Evolutionary conservation across 176 grass and related monocot species (phyloP).

Genomic region (Saccharum officinarum): DNA sequence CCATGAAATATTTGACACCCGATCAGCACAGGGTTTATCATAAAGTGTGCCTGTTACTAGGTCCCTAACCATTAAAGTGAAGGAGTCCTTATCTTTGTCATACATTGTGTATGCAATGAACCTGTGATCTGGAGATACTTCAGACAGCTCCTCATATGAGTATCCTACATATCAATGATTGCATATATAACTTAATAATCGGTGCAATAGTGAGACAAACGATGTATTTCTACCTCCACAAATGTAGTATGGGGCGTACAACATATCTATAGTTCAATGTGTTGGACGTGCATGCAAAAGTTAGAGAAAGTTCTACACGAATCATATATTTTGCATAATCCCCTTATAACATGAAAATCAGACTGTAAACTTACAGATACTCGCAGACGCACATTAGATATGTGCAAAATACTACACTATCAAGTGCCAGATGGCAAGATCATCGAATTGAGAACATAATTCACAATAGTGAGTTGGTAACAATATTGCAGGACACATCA

Average conservation of each 20-base stretch:
- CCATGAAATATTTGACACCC: conserved; percentile 83
- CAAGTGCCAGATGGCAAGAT: background rate
- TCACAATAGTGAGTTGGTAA: background rate
- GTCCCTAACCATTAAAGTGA: conserved; percentile 86
- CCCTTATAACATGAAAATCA: background rate
- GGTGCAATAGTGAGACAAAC: background rate
- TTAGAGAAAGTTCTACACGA: background rate
- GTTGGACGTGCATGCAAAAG: background rate
- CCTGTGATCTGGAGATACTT: conserved; percentile 86
- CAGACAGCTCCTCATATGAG: conserved; percentile 91
- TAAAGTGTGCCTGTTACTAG: conserved; percentile 70
- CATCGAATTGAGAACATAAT: background rate
- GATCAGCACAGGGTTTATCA: conserved; percentile 66
- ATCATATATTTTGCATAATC: background rate
- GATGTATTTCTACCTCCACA: background rate
- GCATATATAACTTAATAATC: conserved; percentile 20
- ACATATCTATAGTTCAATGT: background rate
- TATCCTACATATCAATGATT: conserved; percentile 62
- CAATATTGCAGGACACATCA: background rate
- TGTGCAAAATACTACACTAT: background rate
- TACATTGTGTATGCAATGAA: conserved; percentile 96
- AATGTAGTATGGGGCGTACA: background rate
- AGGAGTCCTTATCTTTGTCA: conserved; percentile 89
- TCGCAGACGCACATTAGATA: background rate
- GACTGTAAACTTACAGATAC: background rate